Evolutionary conservation across 495 filamentous ascomycete species (phyloP), one percentile per base, ranked within the genome.

Genomic region (Hypoxylon lienhwacheense): DNA sequence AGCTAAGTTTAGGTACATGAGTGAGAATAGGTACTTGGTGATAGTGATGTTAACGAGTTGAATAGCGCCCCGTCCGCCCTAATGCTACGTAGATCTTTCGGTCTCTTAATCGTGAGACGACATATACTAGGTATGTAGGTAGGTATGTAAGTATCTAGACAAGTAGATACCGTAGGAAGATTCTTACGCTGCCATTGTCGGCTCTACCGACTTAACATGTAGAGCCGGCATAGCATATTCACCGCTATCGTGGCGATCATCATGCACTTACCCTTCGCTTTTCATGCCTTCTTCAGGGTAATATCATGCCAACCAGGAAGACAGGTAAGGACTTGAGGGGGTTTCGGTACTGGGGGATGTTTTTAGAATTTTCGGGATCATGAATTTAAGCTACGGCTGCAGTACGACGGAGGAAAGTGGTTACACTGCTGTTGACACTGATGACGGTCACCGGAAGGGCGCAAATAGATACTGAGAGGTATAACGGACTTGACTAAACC

Each of bases 211-310:
- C n/a, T 20, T 7, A 14, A 1, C 20, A 28, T 15, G 14, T 25
- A n/a, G n/a, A n/a, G n/a, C n/a, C 20, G 21, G 20, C 5, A 7
- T 5, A 25, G 17, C 15, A 17, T 5, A 32, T 31, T 53, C 43
- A 53, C 48, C 54, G 55, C 55, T 5, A 26, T 25, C 55, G 55
- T 59, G 55, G 55, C 55, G 22, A 59, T 48, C 22, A 3, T 7
- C 4, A 20, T 15, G 12, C 21, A 15, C 12, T 22, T 20, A 11
- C 11, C 16, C 20, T 20, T 45, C 15, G 33, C 20, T 47, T 36
- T 34, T 44, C 41, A 37, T 39, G 11, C 35, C 37, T 35, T 15
- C 10, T 36, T 46, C 35, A 22, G 19, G 24, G 31, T 24, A 8
- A 35, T 29, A 3, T 26, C 14, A 24, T 53, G 35, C 31, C n/a